Percentiles rank a stretch among this genome's conserved stretches.
These are phyloP conservation scores for Astrocystis sublimbata DNA, from an alignment of 495 filamentous ascomycete species.

Conservation along the genomic window DNA sequence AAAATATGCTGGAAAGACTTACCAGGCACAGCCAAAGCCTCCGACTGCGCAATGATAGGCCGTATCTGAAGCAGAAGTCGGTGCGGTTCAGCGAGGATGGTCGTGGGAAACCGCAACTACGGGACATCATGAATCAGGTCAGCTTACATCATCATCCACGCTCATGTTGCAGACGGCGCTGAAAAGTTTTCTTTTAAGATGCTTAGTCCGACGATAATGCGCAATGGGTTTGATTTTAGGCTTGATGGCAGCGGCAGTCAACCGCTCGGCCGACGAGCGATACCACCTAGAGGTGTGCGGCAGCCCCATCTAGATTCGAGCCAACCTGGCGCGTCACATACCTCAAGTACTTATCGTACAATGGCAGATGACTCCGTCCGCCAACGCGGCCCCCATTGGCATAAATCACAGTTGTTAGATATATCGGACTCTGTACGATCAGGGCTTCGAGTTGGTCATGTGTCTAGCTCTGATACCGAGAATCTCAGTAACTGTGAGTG, in stretches of 20 bases:
- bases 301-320: background rate
- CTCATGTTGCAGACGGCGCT: slow-evolving; percentile 1
- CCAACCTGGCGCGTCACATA: background rate
- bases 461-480: slow-evolving; percentile 22
- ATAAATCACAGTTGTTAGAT: slow-evolving; percentile 22
- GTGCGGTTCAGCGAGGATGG: slow-evolving; percentile 20
- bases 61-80: slow-evolving; percentile 23
- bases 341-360: slow-evolving; percentile 12
- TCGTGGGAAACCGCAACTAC: slow-evolving; percentile 15
- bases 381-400: slow-evolving; percentile 19
- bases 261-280: slow-evolving; percentile 19
- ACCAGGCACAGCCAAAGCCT: slow-evolving; percentile 24
- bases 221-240: slow-evolving; percentile 27
- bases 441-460: slow-evolving; percentile 21
- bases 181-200: slow-evolving; percentile 18
- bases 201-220: slow-evolving; percentile 26
- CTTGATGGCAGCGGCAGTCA: slow-evolving; percentile 23
- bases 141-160: slow-evolving; percentile 12
- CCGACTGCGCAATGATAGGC: slow-evolving; percentile 17
- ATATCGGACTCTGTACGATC: slow-evolving; percentile 40
- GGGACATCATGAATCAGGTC: slow-evolving; percentile 31
- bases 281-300: slow-evolving; percentile 22
- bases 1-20: slow-evolving; percentile 30
- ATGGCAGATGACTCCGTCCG: slow-evolving; percentile 17
- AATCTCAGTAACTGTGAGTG: slow-evolving; percentile 32